Evolutionary conservation across 495 filamentous ascomycete genomes (phyloP), one percentile per base, ranked within the genome.

Genomic region (Penicillium goetzii): DNA sequence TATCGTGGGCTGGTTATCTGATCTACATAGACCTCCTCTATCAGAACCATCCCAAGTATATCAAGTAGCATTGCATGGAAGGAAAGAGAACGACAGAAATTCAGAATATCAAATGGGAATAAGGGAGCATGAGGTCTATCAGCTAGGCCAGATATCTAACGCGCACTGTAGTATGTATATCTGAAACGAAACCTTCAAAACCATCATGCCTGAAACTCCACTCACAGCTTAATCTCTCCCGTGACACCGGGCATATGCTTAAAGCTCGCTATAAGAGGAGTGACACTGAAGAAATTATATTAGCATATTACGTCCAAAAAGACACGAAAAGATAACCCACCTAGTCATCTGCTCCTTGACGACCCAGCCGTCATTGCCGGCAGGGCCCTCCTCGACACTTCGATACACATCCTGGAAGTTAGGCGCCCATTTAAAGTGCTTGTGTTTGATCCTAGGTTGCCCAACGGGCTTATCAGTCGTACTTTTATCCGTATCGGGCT

Each of bases 291-390:
- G 59, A 36, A n/a, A 56, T 40, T 9, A 51, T 30, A 30, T 51
- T 50, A 25, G 30, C 36, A 17, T 49, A 26, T 26, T 25, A 43
- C 54, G 1, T 38, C 10, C 7, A 26, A 1, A 3, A 11, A 26
- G 0, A 19, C 14, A 60, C 30, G 36, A 26, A 10, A 17, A n/a
- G 49, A 10, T 43, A 56, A 82, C 82, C 68, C 75, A 96, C 92
- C 93, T 97, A 6, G 93, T 92, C 78, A 89, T 89, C 45, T 92
- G 90, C 73, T 93, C 88, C 74, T 90, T 90, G 14, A 99, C 90
- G 15, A 87, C 88, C 95, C 94, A 97, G 38, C 95, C 95, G 81
- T 99, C 95, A 75, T 93, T 96, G 25, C 95, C 95, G 17, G 92
- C 90, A 53, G 78, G 78, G 58, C 87, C 86, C 60, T 90, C 85